Evolutionary conservation across 2,329 filamentous ascomycete species (phyloP).

Genomic region (Colletotrichum simmondsii): DNA sequence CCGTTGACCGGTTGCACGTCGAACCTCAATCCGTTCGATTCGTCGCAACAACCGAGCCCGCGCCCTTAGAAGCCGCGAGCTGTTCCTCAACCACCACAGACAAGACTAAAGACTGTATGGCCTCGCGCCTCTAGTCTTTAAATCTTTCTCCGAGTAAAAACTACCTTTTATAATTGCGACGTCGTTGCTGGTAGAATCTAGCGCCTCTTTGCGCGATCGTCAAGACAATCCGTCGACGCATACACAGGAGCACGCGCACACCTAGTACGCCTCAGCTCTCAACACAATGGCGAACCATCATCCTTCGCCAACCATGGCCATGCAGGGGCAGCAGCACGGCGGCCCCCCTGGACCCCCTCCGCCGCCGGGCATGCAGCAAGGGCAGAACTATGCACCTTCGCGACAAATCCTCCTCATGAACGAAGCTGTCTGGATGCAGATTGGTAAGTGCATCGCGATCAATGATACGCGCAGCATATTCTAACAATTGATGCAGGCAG

Average conservation of each 20-base stretch:
- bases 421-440: conserved; percentile 90
- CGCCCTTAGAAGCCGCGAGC: conserved; percentile 1
- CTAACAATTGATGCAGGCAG: conserved; percentile 68
- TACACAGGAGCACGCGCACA: conserved; percentile 31
- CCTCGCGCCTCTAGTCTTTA: not conserved
- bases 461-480: conserved; percentile 6
- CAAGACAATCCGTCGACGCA: conserved; percentile 33
- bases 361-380: conserved; percentile 63
- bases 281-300: conserved; percentile 79
- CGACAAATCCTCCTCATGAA: conserved; percentile 84
- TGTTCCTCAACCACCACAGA: not conserved
- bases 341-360: conserved; percentile 72
- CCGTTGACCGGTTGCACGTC: conserved; percentile 31
- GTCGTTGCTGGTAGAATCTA: conserved; percentile 3
- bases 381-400: conserved; percentile 70
- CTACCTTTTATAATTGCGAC: conserved; percentile 5
- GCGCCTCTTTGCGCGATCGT: conserved; percentile 30
- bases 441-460: conserved; percentile 72
- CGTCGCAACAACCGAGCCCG: conserved; percentile 15
- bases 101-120: conserved; percentile 11
- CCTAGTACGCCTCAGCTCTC: conserved; percentile 6
- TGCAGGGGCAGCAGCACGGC: conserved; percentile 75
- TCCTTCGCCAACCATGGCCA: conserved; percentile 81
- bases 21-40: conserved; percentile 31
- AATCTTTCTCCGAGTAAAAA: not conserved